These are phyloP conservation scores for Ilex paraguariensis DNA, from an alignment of 305 asterid genomes.

Conservation along the genomic window DNA sequence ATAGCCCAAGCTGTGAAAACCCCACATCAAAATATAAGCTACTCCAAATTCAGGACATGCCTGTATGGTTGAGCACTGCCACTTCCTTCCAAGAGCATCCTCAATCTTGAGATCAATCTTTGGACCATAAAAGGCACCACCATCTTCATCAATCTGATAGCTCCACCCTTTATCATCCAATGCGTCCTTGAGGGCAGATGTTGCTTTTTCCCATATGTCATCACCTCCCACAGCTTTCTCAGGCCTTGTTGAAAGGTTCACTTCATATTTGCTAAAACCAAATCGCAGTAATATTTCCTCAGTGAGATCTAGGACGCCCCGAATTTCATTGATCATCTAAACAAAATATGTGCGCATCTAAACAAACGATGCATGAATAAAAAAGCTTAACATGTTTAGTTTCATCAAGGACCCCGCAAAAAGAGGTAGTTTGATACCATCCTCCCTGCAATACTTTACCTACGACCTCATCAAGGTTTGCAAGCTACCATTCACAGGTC, in stretches of 20 bases:
- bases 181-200: constrained; percentile 80
- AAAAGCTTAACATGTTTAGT: no score
- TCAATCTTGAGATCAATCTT: constrained; percentile 96
- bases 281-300: constrained; percentile 85
- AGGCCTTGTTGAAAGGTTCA: constrained; percentile 94
- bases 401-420: no score
- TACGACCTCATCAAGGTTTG: no score
- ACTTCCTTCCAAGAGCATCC: constrained; percentile 96
- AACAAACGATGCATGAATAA: background rate
- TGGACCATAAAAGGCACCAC: constrained; percentile 98
- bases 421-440: no score
- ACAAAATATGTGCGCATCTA: constrained; percentile 94
- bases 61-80: constrained; percentile 99
- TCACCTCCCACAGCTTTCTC: constrained; percentile 82
- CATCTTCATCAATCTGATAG: constrained; percentile 86
- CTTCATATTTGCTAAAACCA: constrained; percentile 85
- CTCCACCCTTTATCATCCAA: constrained; percentile 85
- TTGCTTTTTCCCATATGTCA: constrained; percentile 88
- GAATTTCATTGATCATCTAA: constrained; percentile 89
- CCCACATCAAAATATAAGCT: no score
- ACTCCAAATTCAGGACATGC: constrained; percentile 20
- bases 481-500: no score
- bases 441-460: no score
- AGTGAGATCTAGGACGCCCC: constrained; percentile 89
- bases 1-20: no score